Percentiles rank a stretch among this genome's conserved stretches.
Evolutionary conservation across 257 asterid species (phyloP).

Genomic region (Solanum okadae): DNA sequence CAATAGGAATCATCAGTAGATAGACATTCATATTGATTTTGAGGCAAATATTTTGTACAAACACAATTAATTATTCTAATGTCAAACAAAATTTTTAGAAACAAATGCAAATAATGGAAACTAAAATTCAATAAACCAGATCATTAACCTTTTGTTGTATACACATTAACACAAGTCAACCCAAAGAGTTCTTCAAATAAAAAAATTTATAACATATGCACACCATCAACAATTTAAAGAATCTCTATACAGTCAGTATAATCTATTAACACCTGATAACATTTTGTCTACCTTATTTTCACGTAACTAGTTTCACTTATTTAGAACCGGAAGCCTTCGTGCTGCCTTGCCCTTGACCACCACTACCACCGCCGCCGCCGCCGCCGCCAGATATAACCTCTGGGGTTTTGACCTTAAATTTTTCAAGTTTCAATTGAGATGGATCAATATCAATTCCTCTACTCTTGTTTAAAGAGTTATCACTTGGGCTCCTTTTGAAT

Average conservation of each 20-base stretch:
- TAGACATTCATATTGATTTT: too few relatives aligned
- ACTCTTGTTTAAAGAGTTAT: not conserved
- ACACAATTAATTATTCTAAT: not conserved
- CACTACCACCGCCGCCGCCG: not conserved
- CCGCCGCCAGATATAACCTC: not conserved
- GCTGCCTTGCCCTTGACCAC: not conserved
- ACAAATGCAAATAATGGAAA: not conserved
- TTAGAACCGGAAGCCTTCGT: not conserved
- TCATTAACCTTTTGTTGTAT: not conserved
- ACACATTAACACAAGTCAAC: not conserved
- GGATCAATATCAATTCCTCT: not conserved
- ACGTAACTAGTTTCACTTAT: not conserved
- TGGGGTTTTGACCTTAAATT: slow-evolving; percentile 1
- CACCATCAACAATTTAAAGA: not conserved
- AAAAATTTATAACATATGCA: not conserved
- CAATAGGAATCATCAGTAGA: too few relatives aligned
- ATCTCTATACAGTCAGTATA: too few relatives aligned
- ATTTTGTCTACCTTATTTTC: not conserved
- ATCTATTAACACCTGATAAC: too few relatives aligned
- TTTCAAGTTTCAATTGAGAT: not conserved
- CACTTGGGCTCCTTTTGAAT: not conserved
- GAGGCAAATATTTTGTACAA: not conserved
- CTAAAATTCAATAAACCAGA: not conserved
- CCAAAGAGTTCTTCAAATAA: not conserved
- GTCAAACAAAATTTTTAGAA: not conserved